A percentile compares a stretch with the other conserved stretches of the same genome.
These are phyloP conservation scores for Neurospora cerealis DNA, from an alignment of 495 filamentous ascomycete genomes.

Conservation along the genomic window DNA sequence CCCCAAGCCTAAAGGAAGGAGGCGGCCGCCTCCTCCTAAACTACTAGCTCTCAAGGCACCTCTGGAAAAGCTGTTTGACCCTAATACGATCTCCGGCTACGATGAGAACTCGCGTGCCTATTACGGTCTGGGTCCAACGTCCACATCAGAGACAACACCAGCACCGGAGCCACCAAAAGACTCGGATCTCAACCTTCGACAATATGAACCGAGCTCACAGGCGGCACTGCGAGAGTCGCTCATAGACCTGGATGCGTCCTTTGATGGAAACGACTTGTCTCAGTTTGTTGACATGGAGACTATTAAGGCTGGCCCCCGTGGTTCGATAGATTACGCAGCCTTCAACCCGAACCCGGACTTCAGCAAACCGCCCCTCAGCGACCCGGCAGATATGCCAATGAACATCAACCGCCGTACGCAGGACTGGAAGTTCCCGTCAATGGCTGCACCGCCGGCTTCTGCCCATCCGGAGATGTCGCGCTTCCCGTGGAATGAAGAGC, in stretches of 20 bases:
- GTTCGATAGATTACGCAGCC: conserved; percentile 31
- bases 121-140: conserved; percentile 29
- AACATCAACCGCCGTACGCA: conserved; percentile 42
- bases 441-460: conserved; percentile 34
- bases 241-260: conserved; percentile 46
- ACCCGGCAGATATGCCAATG: conserved; percentile 31
- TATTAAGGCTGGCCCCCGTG: conserved; percentile 38
- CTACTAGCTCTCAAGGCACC: conserved; percentile 38
- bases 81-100: conserved; percentile 46
- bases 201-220: conserved; percentile 36
- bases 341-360: conserved; percentile 32
- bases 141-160: background rate
- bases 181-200: conserved; percentile 42
- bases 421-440: conserved; percentile 54
- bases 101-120: conserved; percentile 45
- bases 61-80: conserved; percentile 47
- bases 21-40: conserved; percentile 41
- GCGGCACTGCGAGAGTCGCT: conserved; percentile 42
- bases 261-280: conserved; percentile 38
- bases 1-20: conserved; percentile 29
- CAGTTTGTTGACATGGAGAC: conserved; percentile 51
- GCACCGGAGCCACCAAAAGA: conserved; percentile 1
- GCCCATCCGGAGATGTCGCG: conserved; percentile 40
- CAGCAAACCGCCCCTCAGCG: conserved; percentile 37
- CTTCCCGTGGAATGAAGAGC: conserved; percentile 34